phyloP scores from a whole-genome alignment of 1,284 basidiomycete genomes.

The Phenoliferia sp. region DNA sequence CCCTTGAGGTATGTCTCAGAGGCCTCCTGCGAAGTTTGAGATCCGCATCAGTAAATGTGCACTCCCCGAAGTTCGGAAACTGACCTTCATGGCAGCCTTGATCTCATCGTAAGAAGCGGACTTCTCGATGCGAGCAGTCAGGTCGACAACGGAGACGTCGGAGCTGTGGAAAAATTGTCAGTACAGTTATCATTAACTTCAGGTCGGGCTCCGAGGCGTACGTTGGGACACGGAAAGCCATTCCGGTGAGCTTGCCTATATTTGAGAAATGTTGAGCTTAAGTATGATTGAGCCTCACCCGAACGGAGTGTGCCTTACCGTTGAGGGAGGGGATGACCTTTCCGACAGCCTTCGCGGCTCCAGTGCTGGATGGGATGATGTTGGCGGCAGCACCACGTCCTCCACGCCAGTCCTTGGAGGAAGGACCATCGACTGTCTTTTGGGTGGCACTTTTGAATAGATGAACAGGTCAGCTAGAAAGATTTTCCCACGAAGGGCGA shows the following conservation, averaged over 20 bases:
- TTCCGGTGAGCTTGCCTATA: slow-evolving; percentile 74
- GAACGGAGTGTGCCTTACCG: slow-evolving; percentile 57
- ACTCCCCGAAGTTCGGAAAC: no score
- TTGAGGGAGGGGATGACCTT: slow-evolving; percentile 97
- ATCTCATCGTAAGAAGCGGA: slow-evolving; percentile 80
- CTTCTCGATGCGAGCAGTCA: slow-evolving; percentile 91
- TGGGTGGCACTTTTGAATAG: slow-evolving; percentile 93
- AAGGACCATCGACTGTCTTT: slow-evolving; percentile 96
- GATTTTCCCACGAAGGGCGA: neutral
- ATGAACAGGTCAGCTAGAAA: neutral
- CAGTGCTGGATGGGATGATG: slow-evolving; percentile 99
- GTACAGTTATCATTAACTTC: neutral
- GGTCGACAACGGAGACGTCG: slow-evolving; percentile 97
- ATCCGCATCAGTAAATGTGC: no score
- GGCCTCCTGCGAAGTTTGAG: no score
- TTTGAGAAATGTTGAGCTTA: no score
- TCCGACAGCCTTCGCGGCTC: slow-evolving; percentile 94
- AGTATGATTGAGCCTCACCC: no score
- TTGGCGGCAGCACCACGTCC: slow-evolving; percentile 95
- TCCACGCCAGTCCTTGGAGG: slow-evolving; percentile 81
- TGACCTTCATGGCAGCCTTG: slow-evolving; percentile 81
- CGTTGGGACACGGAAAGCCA: slow-evolving; percentile 96
- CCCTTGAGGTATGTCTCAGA: slow-evolving; percentile 67
- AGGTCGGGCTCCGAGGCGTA: neutral
- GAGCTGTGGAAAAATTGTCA: slow-evolving; percentile 42